phyloP scores from a whole-genome alignment of 2,329 filamentous ascomycete genomes.

The Neofusicoccum cordaticola region DNA sequence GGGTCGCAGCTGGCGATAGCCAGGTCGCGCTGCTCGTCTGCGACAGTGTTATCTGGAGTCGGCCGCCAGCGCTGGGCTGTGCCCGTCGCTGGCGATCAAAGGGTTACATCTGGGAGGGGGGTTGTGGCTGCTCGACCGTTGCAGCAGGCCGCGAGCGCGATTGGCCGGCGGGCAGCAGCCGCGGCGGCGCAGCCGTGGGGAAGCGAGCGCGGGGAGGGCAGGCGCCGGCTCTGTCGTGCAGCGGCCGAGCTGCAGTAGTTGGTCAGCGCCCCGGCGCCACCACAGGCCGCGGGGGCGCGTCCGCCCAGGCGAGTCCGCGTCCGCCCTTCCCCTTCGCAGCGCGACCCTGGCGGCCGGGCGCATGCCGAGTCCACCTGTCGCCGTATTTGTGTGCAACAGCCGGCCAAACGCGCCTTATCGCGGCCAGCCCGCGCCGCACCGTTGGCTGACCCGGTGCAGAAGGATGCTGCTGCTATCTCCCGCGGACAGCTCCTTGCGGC shows the following conservation, averaged over 20 bases:
- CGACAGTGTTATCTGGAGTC: conserved; percentile 11
- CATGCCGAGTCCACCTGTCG: background rate
- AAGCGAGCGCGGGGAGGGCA: background rate
- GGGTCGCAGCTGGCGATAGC: conserved; percentile 13
- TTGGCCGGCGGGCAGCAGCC: background rate
- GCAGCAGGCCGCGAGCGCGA: background rate
- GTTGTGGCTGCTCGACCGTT: conserved; percentile 16
- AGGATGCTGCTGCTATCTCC: background rate
- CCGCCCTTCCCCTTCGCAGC: no score
- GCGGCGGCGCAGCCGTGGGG: background rate
- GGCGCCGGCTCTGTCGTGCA: background rate
- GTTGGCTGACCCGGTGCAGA: background rate
- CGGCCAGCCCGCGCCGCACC: background rate
- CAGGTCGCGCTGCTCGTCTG: background rate
- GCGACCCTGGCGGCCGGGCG: background rate
- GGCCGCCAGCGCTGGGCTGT: background rate
- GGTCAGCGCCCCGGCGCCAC: background rate
- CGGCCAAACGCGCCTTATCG: background rate
- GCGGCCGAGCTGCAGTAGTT: background rate
- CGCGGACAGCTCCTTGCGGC: conserved; percentile 4
- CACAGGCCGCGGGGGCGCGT: background rate
- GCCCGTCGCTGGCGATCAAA: conserved; percentile 1
- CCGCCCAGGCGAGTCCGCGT: background rate
- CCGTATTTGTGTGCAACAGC: background rate
- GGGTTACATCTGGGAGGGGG: conserved; percentile 17